Conservation (phyloP, 2,329 filamentous ascomycete genomes). For the Thielaviopsis punctulata region DNA sequence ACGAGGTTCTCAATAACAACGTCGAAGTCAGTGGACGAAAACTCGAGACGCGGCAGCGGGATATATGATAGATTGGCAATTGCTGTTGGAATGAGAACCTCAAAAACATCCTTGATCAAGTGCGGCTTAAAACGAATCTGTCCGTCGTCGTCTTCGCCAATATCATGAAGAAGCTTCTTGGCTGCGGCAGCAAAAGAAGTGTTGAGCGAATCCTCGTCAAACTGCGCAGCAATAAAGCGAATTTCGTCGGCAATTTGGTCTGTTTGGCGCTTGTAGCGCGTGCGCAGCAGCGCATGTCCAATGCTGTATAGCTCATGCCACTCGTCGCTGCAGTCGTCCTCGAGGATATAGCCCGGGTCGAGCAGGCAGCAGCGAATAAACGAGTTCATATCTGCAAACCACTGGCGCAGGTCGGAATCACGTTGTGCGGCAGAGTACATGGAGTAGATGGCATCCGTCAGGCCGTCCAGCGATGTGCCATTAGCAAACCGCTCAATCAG, state of each 20-base stretch:
- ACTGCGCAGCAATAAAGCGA: conserved; percentile 79
- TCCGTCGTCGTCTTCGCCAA: conserved; percentile 75
- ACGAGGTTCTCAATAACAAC: conserved; percentile 87
- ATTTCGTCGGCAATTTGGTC: conserved; percentile 76
- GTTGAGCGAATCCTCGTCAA: conserved; percentile 78
- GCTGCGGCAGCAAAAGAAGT: conserved; percentile 58
- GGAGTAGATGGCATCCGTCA: conserved; percentile 68
- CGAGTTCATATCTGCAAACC: conserved; percentile 65
- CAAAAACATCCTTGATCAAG: conserved; percentile 71
- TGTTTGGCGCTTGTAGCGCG: conserved; percentile 75
- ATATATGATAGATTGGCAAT: conserved; percentile 82
- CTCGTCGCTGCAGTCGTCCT: conserved; percentile 59
- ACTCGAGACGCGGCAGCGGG: conserved; percentile 86
- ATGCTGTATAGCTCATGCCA: conserved; percentile 77
- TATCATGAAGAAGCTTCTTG: conserved; percentile 68
- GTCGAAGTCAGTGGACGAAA: conserved; percentile 68
- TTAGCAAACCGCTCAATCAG: conserved; percentile 94
- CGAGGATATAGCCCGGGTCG: conserved; percentile 80
- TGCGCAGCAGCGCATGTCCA: conserved; percentile 69
- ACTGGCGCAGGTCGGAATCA: conserved; percentile 71
- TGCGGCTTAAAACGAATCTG: conserved; percentile 86
- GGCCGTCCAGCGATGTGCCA: conserved; percentile 70
- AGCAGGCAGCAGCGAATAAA: conserved; percentile 73
- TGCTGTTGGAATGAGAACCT: conserved; percentile 67
- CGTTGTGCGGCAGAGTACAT: conserved; percentile 77